Percentiles rank a stretch among this genome's conserved stretches.
These are phyloP conservation scores for Talaromyces sp. DNA, from an alignment of 2,329 filamentous ascomycete genomes.

Conservation along the genomic window DNA sequence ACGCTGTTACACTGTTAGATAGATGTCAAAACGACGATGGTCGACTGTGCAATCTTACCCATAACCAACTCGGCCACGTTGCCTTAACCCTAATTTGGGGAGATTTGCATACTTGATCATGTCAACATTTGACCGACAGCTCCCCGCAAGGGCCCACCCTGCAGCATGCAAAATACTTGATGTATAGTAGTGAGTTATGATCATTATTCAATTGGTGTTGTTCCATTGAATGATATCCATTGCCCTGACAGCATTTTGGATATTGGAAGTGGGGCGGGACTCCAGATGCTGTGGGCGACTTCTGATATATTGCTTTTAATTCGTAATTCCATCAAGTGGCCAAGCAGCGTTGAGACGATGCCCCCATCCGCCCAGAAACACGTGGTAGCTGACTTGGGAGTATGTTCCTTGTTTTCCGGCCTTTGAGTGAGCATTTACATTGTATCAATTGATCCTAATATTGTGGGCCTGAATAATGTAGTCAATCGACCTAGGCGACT, in stretches of 20 bases:
- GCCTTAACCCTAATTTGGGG: too few relatives aligned
- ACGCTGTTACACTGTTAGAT: too few relatives aligned
- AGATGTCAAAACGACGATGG: too few relatives aligned
- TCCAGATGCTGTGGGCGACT: not conserved
- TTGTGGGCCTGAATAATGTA: too few relatives aligned
- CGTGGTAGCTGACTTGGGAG: not conserved
- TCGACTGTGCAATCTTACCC: too few relatives aligned
- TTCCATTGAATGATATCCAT: constrained; percentile 56
- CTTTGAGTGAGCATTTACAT: not conserved
- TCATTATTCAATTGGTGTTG: constrained; percentile 63
- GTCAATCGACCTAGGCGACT: too few relatives aligned
- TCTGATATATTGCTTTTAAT: not conserved
- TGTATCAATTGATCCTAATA: not conserved
- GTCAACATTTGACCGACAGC: too few relatives aligned
- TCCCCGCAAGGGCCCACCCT: too few relatives aligned
- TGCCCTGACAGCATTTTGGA: constrained; percentile 7
- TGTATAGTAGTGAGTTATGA: constrained; percentile 67
- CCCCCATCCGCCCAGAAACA: not conserved
- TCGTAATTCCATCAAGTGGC: not conserved
- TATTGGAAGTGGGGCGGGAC: constrained; percentile 29
- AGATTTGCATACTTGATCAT: too few relatives aligned
- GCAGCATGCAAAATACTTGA: too few relatives aligned
- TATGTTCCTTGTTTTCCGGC: not conserved
- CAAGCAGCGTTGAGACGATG: not conserved
- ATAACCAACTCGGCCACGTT: not conserved